Conservation (phyloP, 352 stramenopile species). For the Pythium diclinum region DNA sequence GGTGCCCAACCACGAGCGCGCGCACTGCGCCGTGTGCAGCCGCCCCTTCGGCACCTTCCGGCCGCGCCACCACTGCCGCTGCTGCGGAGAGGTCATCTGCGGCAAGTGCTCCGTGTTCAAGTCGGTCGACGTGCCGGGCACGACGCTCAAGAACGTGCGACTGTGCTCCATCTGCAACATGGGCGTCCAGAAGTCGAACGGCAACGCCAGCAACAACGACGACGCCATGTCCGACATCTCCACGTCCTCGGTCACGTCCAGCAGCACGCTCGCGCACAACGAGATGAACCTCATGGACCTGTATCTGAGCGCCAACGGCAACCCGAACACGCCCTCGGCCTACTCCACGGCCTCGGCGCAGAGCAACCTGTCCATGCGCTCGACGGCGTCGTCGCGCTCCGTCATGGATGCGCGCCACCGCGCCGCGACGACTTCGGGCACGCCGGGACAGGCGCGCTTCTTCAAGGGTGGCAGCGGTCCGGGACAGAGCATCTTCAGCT, state of each 20-base stretch:
- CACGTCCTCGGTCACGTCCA: conserved; percentile 74
- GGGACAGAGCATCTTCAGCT: conserved; percentile 25
- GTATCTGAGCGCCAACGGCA: conserved; percentile 56
- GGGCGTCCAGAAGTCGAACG: conserved; percentile 60
- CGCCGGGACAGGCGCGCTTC: conserved; percentile 22
- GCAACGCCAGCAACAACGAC: conserved; percentile 21
- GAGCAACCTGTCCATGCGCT: conserved; percentile 79
- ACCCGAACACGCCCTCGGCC: conserved; percentile 60
- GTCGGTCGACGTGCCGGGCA: conserved; percentile 76
- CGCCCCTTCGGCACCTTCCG: conserved; percentile 75
- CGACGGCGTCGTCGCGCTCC: conserved; percentile 63
- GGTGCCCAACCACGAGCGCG: conserved; percentile 72
- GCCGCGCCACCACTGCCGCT: conserved; percentile 81
- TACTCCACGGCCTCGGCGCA: conserved; percentile 75
- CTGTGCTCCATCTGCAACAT: conserved; percentile 86
- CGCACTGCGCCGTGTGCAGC: conserved; percentile 73
- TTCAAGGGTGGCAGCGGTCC: conserved; percentile 22
- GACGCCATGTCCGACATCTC: conserved; percentile 76
- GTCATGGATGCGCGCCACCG: conserved; percentile 39
- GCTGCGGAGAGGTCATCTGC: conserved; percentile 87
- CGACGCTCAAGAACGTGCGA: conserved; percentile 77
- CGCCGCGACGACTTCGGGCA: conserved; percentile 10
- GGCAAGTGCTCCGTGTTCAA: conserved; percentile 84
- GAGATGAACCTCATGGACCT: conserved; percentile 86
- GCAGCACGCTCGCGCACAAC: conserved; percentile 75